A percentile compares a stretch with the other conserved stretches of the same genome.
These are phyloP conservation scores for Petunia hybrid DNA, from an alignment of 305 asterid species.

Conservation along the genomic window DNA sequence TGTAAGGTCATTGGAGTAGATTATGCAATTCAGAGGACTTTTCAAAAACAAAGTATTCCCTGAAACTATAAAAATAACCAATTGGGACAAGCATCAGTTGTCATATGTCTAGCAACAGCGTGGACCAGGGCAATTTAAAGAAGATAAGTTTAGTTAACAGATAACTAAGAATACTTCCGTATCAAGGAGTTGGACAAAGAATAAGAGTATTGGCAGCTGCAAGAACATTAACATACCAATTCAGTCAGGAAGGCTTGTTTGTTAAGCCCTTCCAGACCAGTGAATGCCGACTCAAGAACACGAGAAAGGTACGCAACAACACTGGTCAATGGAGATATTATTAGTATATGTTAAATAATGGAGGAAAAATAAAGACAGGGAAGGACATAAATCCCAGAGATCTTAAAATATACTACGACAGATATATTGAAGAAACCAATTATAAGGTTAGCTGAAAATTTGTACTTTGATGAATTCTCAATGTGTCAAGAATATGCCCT, in stretches of 20 bases:
- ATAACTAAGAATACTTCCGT: not conserved
- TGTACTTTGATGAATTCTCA: not conserved
- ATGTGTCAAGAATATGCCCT: not conserved
- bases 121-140: not conserved
- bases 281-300: constrained; percentile 94
- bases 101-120: not conserved
- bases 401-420: not conserved
- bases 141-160: not conserved
- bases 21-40: not conserved
- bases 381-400: not conserved
- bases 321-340: constrained; percentile 51
- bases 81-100: constrained; percentile 9
- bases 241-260: constrained; percentile 94
- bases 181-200: constrained; percentile 18
- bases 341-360: not conserved
- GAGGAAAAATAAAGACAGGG: not conserved
- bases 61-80: not conserved
- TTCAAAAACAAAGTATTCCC: not conserved
- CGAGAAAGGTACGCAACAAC: constrained; percentile 94
- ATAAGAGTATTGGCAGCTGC: constrained; percentile 20
- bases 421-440: not conserved
- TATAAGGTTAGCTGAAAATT: constrained; percentile 4
- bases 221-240: constrained; percentile 58
- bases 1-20: not conserved
- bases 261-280: constrained; percentile 94